phyloP scores from a whole-genome alignment of 257 asterid genomes.

The Rhazya stricta region DNA sequence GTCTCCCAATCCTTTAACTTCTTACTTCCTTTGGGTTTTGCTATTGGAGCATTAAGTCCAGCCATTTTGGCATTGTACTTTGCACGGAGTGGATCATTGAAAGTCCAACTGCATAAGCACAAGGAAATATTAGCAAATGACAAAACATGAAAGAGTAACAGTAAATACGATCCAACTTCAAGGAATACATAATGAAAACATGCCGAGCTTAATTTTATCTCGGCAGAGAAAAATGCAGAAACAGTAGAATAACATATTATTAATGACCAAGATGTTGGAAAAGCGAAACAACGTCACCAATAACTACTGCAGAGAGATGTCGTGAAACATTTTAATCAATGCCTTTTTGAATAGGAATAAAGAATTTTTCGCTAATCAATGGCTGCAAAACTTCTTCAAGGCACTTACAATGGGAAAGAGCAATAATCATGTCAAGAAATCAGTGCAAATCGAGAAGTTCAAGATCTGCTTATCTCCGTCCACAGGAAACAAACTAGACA shows the following conservation, averaged over 20 bases:
- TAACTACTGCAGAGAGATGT: neutral
- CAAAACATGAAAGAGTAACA: neutral
- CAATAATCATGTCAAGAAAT: neutral
- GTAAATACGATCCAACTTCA: neutral
- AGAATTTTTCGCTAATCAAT: too few species aligned
- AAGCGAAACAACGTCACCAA: too few species aligned
- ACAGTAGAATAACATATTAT: neutral
- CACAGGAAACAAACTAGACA: neutral
- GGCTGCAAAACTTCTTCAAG: neutral
- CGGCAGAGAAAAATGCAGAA: neutral
- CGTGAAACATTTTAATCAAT: neutral
- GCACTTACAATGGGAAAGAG: neutral
- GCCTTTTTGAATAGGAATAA: neutral
- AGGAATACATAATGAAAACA: neutral
- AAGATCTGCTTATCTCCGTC: neutral
- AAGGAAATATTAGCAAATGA: neutral
- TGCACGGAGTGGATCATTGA: slow-evolving; percentile 73
- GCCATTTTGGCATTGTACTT: slow-evolving; percentile 93
- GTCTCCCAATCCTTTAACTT: slow-evolving; percentile 81
- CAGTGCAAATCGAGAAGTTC: neutral
- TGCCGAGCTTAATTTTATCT: neutral
- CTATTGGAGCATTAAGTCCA: slow-evolving; percentile 77
- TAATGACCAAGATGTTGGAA: neutral
- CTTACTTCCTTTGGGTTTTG: slow-evolving; percentile 90
- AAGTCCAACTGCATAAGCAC: slow-evolving; percentile 75